Base-by-base conservation (phyloP, 169 alveolate species). In the Miamiensis avidus region DNA sequence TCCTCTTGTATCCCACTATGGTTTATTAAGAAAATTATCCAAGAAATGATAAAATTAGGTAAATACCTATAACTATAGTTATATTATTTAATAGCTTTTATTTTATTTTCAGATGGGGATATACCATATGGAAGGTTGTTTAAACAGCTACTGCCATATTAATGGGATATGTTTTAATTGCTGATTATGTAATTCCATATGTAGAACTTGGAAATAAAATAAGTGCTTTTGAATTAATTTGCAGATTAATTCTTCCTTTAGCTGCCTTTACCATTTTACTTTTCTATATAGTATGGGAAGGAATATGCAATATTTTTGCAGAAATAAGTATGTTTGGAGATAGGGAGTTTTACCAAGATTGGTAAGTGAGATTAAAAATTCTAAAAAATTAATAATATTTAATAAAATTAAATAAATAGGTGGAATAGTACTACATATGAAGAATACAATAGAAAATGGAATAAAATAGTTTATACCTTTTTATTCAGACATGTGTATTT, bases 381-480 rank as follows among this genome's bases (percentile, higher is more conserved):
- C n/a, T 49, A 49, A 49, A 49, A 49, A 49, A 49, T 49, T 11
- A 49, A 11, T 49, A 49, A 11, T 49, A 11, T 49, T 11, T 4
- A 20, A 49, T 49, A 49, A 49, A 11, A 49, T 11, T 49, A 49
- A 11, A 11, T 49, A 20, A 11, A 20, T 49, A 49, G 69, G 69
- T 89, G 93, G 93, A 89, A 89, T 86, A 49, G 84, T 16, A 89
- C 93, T 1, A 79, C 76, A 25, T 89, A 76, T 32, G 91, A 86
- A 76, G 93, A 89, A 75, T 89, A 75, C 74, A 82, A 84, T 74
- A 76, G 93, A 75, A 89, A 89, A 82, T 89, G 93, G 93, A 89
- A 89, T 64, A 85, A 87, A 69, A 81, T 83, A 16, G 93, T 89
- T 0, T 85, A 89, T 81, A 87, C 78, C n/a, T 89, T 82, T 29